phyloP scores from a whole-genome alignment of 78 protist species.

The Dictyostelium intermedium region DNA sequence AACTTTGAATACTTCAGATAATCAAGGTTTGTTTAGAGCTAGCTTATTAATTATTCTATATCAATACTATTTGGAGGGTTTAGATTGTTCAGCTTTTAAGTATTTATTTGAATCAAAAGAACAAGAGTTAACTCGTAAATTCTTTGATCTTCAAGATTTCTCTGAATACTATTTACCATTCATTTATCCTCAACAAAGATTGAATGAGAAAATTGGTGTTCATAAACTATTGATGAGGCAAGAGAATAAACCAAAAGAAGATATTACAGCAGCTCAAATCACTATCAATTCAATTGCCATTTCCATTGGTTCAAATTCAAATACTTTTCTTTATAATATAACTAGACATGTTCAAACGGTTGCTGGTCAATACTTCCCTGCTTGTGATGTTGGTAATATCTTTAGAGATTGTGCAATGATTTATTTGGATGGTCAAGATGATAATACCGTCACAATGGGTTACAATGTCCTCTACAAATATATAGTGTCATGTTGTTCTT shows the following conservation, averaged over 20 bases:
- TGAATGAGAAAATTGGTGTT: neutral
- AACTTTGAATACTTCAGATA: neutral
- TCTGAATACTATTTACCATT: neutral
- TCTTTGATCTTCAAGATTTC: neutral
- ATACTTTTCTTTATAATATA: slow-evolving; percentile 23
- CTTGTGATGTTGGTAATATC: slow-evolving; percentile 34
- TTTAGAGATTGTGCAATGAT: slow-evolving; percentile 74
- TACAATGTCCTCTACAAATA: neutral
- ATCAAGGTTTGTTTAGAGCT: slow-evolving; percentile 25
- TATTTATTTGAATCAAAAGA: neutral
- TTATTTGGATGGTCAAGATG: neutral
- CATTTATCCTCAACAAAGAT: neutral
- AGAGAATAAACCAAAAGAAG: neutral
- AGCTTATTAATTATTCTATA: slow-evolving; percentile 23
- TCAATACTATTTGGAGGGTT: slow-evolving; percentile 2
- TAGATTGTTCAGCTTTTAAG: neutral
- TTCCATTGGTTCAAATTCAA: slow-evolving; percentile 5
- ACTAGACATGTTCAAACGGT: neutral
- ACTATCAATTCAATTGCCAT: slow-evolving; percentile 19
- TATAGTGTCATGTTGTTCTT: slow-evolving; percentile 12
- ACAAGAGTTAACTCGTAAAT: neutral
- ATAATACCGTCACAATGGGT: slow-evolving; percentile 1
- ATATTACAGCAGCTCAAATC: neutral
- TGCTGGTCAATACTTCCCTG: slow-evolving; percentile 30
- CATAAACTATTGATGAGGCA: neutral